Evolutionary conservation across 768 basidiomycete genomes (phyloP), one percentile per base, ranked within the genome.

Genomic region (Crassisporium funariophilum): DNA sequence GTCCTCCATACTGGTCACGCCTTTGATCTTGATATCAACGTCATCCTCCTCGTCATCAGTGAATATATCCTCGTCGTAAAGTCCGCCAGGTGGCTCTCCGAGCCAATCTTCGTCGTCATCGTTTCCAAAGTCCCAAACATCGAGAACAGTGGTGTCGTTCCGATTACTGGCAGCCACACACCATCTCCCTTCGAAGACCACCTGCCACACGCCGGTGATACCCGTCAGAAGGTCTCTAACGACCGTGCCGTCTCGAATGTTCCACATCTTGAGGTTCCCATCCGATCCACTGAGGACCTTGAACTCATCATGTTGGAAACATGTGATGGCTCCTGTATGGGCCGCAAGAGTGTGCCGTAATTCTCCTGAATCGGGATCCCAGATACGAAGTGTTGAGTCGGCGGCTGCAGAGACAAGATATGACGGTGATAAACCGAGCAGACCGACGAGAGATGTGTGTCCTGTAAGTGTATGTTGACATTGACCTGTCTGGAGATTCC

Each of bases 251-350:
- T 94, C 90, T 27, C 85, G 73, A 50, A 95, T 78, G 63, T 98
- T 90, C 97, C 97, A 99, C 85, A 98, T 90, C 76, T 98, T 98
- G 57, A 99, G 76, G 48, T 90, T 92, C 12, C 97, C 97, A 56
- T 98, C 97, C 11, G 88, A 91, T 10, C 95, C 95, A 59, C 88
- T 91, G 21, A 99, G 78, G 35, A 98, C 91, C 63, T 97, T 98
- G 75, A 91, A 92, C 64, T 98, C 95, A 64, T 98, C 95, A 56
- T 97, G 94, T 66, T 95, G 93, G 77, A 98, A 98, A 70, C 95
- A 99, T 13, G 97, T 98, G 56, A 99, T 98, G n/a, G 95, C 94
- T 16, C 95, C 95, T 5, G 88, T 88, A 64, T 98, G 95, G 1
- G 91, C 92, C 3, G 86, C 84, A 22, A 99, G 79, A 0, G 86